A percentile compares a stretch with the other conserved stretches of the same genome.
These are phyloP conservation scores for Hibiscus mutabilis DNA, from an alignment of 345 rosid genomes.

Conservation along the genomic window DNA sequence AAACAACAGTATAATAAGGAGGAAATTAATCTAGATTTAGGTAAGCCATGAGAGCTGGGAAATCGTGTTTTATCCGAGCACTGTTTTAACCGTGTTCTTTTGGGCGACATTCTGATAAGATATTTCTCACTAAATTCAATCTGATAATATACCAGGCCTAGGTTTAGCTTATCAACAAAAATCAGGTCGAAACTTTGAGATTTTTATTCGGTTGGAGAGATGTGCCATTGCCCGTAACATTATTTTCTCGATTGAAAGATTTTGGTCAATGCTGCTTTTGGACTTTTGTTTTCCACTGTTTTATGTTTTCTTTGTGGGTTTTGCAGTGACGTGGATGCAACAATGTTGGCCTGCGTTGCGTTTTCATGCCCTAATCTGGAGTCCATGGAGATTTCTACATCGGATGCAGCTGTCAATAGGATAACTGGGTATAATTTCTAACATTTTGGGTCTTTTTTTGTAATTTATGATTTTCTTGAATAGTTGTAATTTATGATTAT, in stretches of 20 bases:
- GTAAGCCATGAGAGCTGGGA: not conserved
- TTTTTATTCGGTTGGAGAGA: not conserved
- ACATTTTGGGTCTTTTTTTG: not conserved
- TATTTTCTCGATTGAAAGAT: not conserved
- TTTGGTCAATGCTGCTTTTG: not conserved
- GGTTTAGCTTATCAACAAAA: not conserved
- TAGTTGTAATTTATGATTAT: not conserved
- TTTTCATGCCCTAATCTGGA: constrained; percentile 89
- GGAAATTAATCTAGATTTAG: not conserved
- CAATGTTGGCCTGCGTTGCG: constrained; percentile 87
- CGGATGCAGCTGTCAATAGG: constrained; percentile 57
- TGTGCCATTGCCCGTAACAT: no score
- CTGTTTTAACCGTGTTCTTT: constrained; percentile 5
- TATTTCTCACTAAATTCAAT: not conserved
- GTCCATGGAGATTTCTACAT: constrained; percentile 62
- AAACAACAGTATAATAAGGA: not conserved
- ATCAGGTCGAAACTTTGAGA: not conserved
- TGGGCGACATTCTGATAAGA: not conserved
- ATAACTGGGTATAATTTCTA: constrained; percentile 64
- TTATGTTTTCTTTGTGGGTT: not conserved
- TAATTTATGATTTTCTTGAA: not conserved
- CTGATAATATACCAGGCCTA: not conserved
- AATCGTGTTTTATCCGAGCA: constrained; percentile 3
- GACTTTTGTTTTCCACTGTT: not conserved
- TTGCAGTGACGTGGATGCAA: constrained; percentile 84